Evolutionary conservation across 1,284 basidiomycete genomes (phyloP).

Genomic region (Sphagnurus paluster): DNA sequence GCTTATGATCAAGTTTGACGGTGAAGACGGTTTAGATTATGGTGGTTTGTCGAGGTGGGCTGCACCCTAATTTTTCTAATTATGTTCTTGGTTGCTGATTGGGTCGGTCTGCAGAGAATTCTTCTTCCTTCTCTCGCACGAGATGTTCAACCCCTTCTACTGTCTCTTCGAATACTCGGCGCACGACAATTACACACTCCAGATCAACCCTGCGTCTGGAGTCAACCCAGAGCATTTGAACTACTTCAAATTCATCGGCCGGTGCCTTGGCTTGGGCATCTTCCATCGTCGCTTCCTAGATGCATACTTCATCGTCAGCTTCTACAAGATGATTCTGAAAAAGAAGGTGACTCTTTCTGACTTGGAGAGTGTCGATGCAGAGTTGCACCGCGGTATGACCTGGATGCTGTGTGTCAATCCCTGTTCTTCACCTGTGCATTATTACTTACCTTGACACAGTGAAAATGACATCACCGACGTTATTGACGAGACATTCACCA

Average conservation of each 20-base stretch:
- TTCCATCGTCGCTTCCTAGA: slow-evolving; percentile 96
- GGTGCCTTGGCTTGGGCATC: slow-evolving; percentile 89
- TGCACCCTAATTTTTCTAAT: slow-evolving; percentile 18
- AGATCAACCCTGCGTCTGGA: slow-evolving; percentile 93
- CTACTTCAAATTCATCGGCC: slow-evolving; percentile 97
- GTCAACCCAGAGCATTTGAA: slow-evolving; percentile 97
- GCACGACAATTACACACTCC: slow-evolving; percentile 95
- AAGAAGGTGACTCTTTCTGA: slow-evolving; percentile 87
- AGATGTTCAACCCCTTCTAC: slow-evolving; percentile 96
- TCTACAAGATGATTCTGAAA: slow-evolving; percentile 97
- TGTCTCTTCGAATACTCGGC: slow-evolving; percentile 97
- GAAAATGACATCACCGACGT: slow-evolving; percentile 92
- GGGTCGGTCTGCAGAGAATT: slow-evolving; percentile 54
- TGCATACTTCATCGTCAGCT: slow-evolving; percentile 95
- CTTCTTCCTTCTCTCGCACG: slow-evolving; percentile 92
- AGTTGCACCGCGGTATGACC: slow-evolving; percentile 84
- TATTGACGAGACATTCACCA: slow-evolving; percentile 89
- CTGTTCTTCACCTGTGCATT: slow-evolving; percentile 1
- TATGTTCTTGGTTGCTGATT: no score
- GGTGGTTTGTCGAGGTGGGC: slow-evolving; percentile 85
- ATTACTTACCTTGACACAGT: slow-evolving; percentile 29
- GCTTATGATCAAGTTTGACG: slow-evolving; percentile 97
- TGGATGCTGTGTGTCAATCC: slow-evolving; percentile 81
- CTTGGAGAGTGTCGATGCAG: slow-evolving; percentile 86
- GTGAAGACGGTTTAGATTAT: slow-evolving; percentile 95